Base-by-base conservation (phyloP, 768 basidiomycete genomes). In the Naganishia antarctica region DNA sequence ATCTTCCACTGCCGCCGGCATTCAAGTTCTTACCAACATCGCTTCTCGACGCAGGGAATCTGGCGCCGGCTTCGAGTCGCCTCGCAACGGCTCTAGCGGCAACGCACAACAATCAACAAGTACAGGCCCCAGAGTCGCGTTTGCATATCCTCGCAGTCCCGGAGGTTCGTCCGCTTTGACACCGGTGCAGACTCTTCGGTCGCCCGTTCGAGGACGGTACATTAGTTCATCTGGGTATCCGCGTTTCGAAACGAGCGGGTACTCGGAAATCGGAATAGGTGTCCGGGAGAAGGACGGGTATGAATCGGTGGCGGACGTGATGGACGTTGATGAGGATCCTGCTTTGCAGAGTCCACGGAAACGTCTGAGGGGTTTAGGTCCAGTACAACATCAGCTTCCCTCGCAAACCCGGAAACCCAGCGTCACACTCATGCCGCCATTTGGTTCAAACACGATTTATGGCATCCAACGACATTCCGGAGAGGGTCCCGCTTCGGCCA, bases 1-100 rank as follows among this genome's bases (percentile, higher is more conserved):
- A 41, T 57, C 53, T 25, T 57, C 53, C 8, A 34, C 53, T 21
- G 53, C 53, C n/a, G 53, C 53, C 15, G 31, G 53, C 23, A 57
- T 57, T 21, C 53, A 57, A 37, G 53, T 57, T 4, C 37, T 57
- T 4, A 57, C 32, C 37, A 57, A 37, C 37, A 57, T 57, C n/a
- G 53, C 53, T 25, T 40, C 53, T 25, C 15, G 53, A 13, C 32
- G 53, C 15, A 16, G 53, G 7, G 32, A 57, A 57, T 57, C 53
- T 16, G 53, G 21, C 16, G 21, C 53, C 4, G 53, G 53, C 37
- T 5, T 12, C 13, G 53, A 57, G 3, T 57, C 53, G 12, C 37
- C 53, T 4, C 9, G 37, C 13, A 21, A 16, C 32, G 37, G 12
- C 21, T 32, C 28, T 1, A n/a, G 40, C 18, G 25, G 34, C 26